Conservation (phyloP, 2,329 filamentous ascomycete species). For the Aspergillus ruber region DNA sequence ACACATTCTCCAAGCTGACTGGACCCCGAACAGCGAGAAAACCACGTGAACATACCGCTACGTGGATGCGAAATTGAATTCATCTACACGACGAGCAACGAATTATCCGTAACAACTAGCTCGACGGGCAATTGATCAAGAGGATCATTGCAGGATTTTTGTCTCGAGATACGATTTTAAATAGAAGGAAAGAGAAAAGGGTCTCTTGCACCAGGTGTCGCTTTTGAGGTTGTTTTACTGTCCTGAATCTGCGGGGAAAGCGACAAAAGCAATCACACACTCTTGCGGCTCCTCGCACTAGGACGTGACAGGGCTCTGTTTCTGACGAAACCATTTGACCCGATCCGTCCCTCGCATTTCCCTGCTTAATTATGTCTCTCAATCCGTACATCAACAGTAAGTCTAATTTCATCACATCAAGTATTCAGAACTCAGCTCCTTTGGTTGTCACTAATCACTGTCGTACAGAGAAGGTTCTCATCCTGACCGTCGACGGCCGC, state of each 20-base stretch:
- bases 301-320: background rate
- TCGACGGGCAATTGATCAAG: background rate
- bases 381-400: slow-evolving; percentile 50
- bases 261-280: background rate
- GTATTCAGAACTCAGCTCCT: background rate
- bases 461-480: slow-evolving; percentile 75
- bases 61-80: background rate
- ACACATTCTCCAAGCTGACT: no score
- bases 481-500: slow-evolving; percentile 87
- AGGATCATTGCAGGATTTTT: background rate
- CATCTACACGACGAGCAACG: background rate
- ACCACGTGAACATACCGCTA: background rate
- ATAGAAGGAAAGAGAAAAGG: background rate
- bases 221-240: background rate
- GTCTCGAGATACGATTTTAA: background rate
- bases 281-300: background rate
- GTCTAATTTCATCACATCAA: slow-evolving; percentile 11
- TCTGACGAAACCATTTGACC: background rate
- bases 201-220: background rate
- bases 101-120: background rate
- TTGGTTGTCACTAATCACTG: background rate
- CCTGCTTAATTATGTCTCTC: slow-evolving; percentile 43
- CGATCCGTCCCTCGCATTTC: background rate
- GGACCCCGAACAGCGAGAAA: background rate
- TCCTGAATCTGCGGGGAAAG: background rate